Base-by-base conservation (phyloP, 768 basidiomycete genomes). In the Boletus fagicola region DNA sequence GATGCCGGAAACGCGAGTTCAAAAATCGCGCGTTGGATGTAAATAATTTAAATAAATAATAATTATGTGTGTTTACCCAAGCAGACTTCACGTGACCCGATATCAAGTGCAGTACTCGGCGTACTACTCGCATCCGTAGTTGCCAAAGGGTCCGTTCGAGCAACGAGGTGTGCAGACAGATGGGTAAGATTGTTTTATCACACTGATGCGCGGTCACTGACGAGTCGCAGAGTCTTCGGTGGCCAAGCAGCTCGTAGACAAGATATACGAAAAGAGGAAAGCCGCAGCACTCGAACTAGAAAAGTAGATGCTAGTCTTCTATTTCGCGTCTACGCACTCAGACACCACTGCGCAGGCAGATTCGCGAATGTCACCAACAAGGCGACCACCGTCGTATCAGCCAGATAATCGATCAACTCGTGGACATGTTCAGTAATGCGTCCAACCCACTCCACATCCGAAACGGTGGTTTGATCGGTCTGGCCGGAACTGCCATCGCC, bases 401-500 rank as follows among this genome's bases (percentile, higher is more conserved):
- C 62, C 83, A 88, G 66, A 97, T 98, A 63, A 86, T 98, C 58
- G 92, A 94, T 75, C 95, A 98, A 66, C 82, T 98, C 59, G 90
- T 94, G 58, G 92, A 94, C 20, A 92, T 98, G 86, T 96, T 95
- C 78, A 88, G 81, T 68, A 88, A 90, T 62, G 74, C 83, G 20
- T 79, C 84, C 35, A 94, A 95, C 68, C 85, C 92, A 3, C 78
- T 95, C 24, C 94, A 97, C 65, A 84, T 94, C 45, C 82, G 95
- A 45, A 98, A 96, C 71, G 96, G 96, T 36, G 96, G 96, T 5
- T 80, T 98, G 43, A 98, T 98, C 64, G 96, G 96, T 24, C 84
- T 98, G 1, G 96, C 96, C 10, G 96, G 92, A 30, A 93, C 93
- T 24, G 93, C 94, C n/a, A 98, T 99, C 68, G 96, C 97, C 0